phyloP scores from a whole-genome alignment of 768 basidiomycete genomes.

The Austroboletus eburneus region DNA sequence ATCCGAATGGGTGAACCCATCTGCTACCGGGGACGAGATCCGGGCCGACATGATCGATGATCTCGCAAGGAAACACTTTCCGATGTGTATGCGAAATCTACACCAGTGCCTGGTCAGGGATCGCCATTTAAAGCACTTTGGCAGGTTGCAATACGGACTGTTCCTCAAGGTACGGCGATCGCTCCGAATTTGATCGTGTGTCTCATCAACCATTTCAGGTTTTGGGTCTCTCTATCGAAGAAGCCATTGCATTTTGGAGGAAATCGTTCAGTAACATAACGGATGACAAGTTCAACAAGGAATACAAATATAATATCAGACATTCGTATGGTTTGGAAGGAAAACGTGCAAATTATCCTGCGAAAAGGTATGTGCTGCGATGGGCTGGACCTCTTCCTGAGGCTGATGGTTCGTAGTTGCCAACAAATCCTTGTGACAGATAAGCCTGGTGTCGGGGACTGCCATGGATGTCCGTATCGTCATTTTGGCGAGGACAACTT shows the following conservation, averaged over 20 bases:
- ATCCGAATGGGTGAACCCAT: slow-evolving; percentile 67
- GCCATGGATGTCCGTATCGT: slow-evolving; percentile 90
- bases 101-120: slow-evolving; percentile 76
- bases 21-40: slow-evolving; percentile 59
- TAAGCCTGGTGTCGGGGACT: slow-evolving; percentile 63
- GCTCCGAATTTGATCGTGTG: not conserved
- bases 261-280: slow-evolving; percentile 74
- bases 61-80: slow-evolving; percentile 84
- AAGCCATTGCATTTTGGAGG: slow-evolving; percentile 91
- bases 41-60: slow-evolving; percentile 95
- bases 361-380: slow-evolving; percentile 62
- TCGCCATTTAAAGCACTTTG: slow-evolving; percentile 89
- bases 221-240: slow-evolving; percentile 89
- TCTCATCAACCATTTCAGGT: slow-evolving; percentile 49
- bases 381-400: not conserved
- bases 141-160: slow-evolving; percentile 83
- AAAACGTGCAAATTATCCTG: slow-evolving; percentile 89
- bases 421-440: slow-evolving; percentile 74
- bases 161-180: slow-evolving; percentile 78
- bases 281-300: slow-evolving; percentile 97
- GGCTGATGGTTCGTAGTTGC: slow-evolving; percentile 54
- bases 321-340: slow-evolving; percentile 95
- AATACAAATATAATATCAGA: slow-evolving; percentile 95
- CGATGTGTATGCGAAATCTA: slow-evolving; percentile 89
- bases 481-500: slow-evolving; percentile 85